Base-by-base conservation (phyloP, 768 basidiomycete genomes). In the Austroboletus festivus region DNA sequence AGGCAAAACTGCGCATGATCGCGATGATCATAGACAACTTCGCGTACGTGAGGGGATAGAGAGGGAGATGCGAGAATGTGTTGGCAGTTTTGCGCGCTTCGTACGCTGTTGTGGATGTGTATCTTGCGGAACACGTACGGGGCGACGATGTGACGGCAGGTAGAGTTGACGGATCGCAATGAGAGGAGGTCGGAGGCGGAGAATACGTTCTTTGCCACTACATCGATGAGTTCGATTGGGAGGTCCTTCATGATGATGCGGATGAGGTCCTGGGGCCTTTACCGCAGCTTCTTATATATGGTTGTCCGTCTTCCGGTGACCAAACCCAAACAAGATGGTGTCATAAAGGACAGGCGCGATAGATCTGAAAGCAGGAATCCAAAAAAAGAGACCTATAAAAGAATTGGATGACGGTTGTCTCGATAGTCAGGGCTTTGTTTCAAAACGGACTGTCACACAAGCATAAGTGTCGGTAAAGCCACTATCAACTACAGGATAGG, bases 1-100 rank as follows among this genome's bases (percentile, higher is more conserved):
- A 68, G 58, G 30, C 52, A 55, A 30, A 68, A 66, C 7, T 41
- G 41, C 5, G 58, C 56, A 18, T 55, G 47, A 31, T 67, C 58
- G 11, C 65, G 65, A 15, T 49, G 45, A 47, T 67, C 65, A 19
- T 67, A 68, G 30, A 68, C 56, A 4, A 67, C 44, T 37, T 64
- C 60, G 21, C 54, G 58, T 15, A 67, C 62, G 11, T 57, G 48
- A n/a, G 51, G 1, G 19, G 67, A 53, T 9, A 67, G 54, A 22
- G 54, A 24, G 31, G 64, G 48, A 1, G 58, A 51, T 13, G 55
- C 46, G 20, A 67, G 45, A 43, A 67, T 52, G 44, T 48, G 59
- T 47, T 35, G 53, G 42, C 48, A 52, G 4, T 58, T 60, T 26
- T 62, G 64, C 4, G 63, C 49, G 40, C 65, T 68, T 31, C 57